Evolutionary conservation across 345 rosid species (phyloP), one percentile per base, ranked within the genome.

Genomic region (Aegle marmelos): DNA sequence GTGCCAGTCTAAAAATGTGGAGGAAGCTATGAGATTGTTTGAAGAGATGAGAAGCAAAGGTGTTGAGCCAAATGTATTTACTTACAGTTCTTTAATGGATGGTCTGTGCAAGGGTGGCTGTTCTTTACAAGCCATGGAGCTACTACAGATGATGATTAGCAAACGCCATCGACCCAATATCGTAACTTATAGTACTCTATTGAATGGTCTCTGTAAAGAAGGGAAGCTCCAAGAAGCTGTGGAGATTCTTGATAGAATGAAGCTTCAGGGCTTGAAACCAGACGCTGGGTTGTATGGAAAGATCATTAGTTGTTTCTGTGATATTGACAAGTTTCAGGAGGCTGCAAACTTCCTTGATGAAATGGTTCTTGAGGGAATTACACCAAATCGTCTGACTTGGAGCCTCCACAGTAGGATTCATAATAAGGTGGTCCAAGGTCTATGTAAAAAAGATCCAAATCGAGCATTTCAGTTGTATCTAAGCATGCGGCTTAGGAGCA

Each of bases 261-360:
- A 93, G 87, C 92, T 95, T 82, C 98, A 91, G 81, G 97, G 94
- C 70, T 85, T 93, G 78, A 92, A 88, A 79, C 98, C 94, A 57
- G 96, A 92, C 85, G 95, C 97, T 58, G 94, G 95, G 45, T 84
- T 92, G 75, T 87, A 92, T 9, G 97, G 92, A 64, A 95, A 89
- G 85, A 88, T 93, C 74, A 90, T 92, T 74, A 74, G 45, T 59
- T 91, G 90, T 30, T 88, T 89, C 61, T 93, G 94, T 74, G 79
- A 82, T 82, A 48, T 83, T 60, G 7, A 54, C 84, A 89, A 89
- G 87, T 92, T 89, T 77, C 83, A 50, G 60, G 94, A 91, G 87
- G 98, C 97, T 83, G 97, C 97, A 25, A 90, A 88, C 83, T 90
- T 90, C 79, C 89, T 93, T 2, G 99, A 92, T 57, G 99, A 95